Conservation (phyloP, 805 yeast genomes). For the Wickerhamomyces tratensis region DNA sequence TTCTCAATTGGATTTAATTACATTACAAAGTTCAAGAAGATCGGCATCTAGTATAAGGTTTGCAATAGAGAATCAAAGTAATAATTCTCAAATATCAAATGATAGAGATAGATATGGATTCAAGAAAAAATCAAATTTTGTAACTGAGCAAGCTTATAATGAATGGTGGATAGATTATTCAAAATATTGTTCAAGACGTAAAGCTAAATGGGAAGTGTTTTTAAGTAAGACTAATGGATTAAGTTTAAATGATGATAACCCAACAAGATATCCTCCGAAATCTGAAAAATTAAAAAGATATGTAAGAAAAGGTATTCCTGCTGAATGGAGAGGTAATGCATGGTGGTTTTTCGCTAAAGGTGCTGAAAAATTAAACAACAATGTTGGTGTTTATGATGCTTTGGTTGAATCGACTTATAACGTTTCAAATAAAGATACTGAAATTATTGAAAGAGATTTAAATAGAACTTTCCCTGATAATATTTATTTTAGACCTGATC, state of each 20-base stretch:
- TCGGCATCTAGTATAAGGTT: conserved; percentile 6
- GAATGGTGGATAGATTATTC: conserved; percentile 69
- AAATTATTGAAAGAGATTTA: conserved; percentile 88
- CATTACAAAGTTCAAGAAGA: conserved; percentile 4
- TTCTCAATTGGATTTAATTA: not conserved
- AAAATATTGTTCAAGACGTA: conserved; percentile 51
- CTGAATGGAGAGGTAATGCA: conserved; percentile 95
- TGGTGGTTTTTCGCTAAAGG: conserved; percentile 96
- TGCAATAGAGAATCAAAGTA: conserved; percentile 6
- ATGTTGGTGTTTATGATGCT: conserved; percentile 65
- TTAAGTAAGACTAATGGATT: conserved; percentile 59
- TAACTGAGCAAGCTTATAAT: conserved; percentile 50
- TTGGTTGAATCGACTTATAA: conserved; percentile 49
- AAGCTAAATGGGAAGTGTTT: conserved; percentile 65
- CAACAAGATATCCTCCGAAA: conserved; percentile 64
- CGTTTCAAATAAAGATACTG: conserved; percentile 65
- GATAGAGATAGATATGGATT: conserved; percentile 80
- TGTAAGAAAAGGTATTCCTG: conserved; percentile 87
- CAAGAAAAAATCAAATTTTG: conserved; percentile 49
- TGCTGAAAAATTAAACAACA: conserved; percentile 54
- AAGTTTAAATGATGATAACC: conserved; percentile 33
- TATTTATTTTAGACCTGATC: conserved; percentile 52
- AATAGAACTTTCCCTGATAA: conserved; percentile 95
- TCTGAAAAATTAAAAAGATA: conserved; percentile 74
- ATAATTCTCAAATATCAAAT: not conserved